Conservation (phyloP, 2,329 filamentous ascomycete genomes). For the Ophiocordyceps australis region DNA sequence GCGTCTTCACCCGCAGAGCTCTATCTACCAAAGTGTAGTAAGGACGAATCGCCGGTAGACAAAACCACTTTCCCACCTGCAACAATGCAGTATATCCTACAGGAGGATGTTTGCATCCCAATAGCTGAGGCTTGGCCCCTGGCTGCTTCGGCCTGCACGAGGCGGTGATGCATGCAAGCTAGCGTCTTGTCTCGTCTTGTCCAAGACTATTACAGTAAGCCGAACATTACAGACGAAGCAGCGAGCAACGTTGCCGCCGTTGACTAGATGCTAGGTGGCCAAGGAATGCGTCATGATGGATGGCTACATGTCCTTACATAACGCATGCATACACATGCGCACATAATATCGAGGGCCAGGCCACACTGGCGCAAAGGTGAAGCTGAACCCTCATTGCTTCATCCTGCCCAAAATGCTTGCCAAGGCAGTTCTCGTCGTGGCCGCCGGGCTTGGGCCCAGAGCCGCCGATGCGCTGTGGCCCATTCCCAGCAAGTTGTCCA, state of each 20-base stretch:
- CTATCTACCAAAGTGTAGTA: too few species aligned
- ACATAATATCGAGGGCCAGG: too few species aligned
- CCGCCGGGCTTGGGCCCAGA: constrained; percentile 19
- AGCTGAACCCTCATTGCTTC: not conserved
- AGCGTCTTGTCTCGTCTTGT: not conserved
- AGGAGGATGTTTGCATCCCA: not conserved
- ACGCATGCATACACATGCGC: too few species aligned
- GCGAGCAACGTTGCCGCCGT: not conserved
- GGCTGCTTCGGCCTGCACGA: not conserved
- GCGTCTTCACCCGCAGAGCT: not conserved
- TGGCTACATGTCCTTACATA: too few species aligned
- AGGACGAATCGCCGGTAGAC: too few species aligned
- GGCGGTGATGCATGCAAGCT: not conserved
- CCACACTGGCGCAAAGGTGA: too few species aligned
- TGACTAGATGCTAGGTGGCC: too few species aligned
- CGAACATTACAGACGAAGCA: not conserved
- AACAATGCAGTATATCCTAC: too few species aligned
- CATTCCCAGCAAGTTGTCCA: constrained; percentile 28
- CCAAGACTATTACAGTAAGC: not conserved
- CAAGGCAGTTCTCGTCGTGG: constrained; percentile 8
- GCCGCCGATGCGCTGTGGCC: constrained; percentile 39
- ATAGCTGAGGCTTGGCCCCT: not conserved
- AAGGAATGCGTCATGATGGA: too few species aligned
- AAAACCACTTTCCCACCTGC: not conserved
- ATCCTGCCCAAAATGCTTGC: not conserved